Evolutionary conservation across 202 grass and related monocot genomes (phyloP), one percentile per base, ranked within the genome.

Genomic region (Elaeis oleifera): DNA sequence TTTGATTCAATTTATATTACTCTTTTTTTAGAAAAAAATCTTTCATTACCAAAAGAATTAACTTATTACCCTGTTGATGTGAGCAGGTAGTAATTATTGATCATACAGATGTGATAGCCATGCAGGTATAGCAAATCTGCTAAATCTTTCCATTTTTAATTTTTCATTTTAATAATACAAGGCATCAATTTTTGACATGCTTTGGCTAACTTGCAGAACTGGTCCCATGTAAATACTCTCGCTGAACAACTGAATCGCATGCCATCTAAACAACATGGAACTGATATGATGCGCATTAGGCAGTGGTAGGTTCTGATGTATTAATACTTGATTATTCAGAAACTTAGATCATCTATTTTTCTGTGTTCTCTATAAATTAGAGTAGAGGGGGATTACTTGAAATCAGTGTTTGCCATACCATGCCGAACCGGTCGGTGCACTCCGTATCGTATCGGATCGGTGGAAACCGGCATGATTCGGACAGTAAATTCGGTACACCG

Each of bases 201-300:
- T 61, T 57, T 81, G 2, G 60, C 67, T 58, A 71, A 53, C 23
- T 27, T 80, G 67, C 81, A 91, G 87, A 96, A 90, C 31, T 91
- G 91, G 91, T 63, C 74, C 1, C 87, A 90, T 85, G 73, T 96
- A 39, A 81, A 90, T 74, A 69, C 91, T 56, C 78, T 85, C 25
- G 77, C 91, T 74, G 84, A 96, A 68, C 84, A 96, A 65, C 74
- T 96, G 63, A 91, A 96, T 73, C 64, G 52, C 20, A 78, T 76
- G 39, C 91, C 91, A 39, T 81, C 79, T 17, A 88, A 88, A 71
- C 81, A 90, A 74, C 91, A 91, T 83, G 91, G 84, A 59, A 79
- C 87, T 64, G 84, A 89, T 73, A 74, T 96, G 75, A 96, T 96
- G 91, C 84, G 91, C 50, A 83, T 96, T 66, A 90, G 91, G 54